A percentile compares a stretch with the other conserved stretches of the same genome.
Conservation (phyloP, 2,329 filamentous ascomycete species). For the Neofusicoccum laricinum region DNA sequence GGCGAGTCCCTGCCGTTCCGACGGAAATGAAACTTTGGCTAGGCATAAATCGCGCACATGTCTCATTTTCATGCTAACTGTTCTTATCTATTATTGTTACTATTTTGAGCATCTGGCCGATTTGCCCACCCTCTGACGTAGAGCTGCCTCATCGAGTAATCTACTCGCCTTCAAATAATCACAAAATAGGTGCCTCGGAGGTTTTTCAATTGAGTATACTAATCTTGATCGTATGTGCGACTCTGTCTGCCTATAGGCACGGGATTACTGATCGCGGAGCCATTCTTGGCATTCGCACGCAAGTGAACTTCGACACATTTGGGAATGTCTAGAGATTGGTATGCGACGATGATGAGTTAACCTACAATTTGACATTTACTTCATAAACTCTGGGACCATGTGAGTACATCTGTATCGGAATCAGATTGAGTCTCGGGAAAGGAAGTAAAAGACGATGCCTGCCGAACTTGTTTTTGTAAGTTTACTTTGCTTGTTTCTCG, state of each 20-base stretch:
- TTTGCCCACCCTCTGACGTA: neutral
- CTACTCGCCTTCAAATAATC: neutral
- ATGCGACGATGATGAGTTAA: neutral
- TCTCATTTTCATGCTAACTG: neutral
- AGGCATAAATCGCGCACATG: constrained; percentile 5
- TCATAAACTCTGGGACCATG: too few relatives aligned
- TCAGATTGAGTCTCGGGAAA: neutral
- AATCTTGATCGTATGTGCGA: neutral
- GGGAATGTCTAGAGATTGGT: neutral
- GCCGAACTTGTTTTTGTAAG: constrained; percentile 12
- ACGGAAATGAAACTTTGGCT: constrained; percentile 3
- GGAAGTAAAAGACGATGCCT: neutral
- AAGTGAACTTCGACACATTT: neutral
- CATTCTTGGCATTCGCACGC: neutral
- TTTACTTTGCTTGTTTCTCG: neutral
- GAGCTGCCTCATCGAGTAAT: neutral
- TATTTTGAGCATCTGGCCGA: neutral
- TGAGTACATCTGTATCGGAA: neutral
- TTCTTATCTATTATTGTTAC: neutral
- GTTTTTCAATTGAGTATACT: neutral
- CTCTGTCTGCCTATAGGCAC: too few relatives aligned
- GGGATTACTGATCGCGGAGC: neutral
- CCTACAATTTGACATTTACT: too few relatives aligned
- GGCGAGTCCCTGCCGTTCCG: neutral
- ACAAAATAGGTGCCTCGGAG: neutral